Conservation (phyloP, 2,329 filamentous ascomycete species). For the Ampelomyces quisqualis region DNA sequence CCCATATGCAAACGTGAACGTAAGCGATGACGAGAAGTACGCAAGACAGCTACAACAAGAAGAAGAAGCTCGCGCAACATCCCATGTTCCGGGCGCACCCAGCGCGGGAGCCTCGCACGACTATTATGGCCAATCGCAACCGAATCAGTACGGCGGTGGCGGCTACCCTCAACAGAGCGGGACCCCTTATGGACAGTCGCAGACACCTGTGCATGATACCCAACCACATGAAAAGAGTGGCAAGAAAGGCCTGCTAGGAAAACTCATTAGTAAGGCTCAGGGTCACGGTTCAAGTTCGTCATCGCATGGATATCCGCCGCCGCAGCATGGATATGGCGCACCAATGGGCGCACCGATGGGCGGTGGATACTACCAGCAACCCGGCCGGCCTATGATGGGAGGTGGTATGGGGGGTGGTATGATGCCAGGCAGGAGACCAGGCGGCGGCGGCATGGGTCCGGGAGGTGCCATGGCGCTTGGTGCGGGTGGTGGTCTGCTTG, state of each 20-base stretch:
- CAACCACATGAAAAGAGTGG: constrained; percentile 30
- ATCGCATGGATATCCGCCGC: constrained; percentile 39
- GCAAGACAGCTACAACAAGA: constrained; percentile 80
- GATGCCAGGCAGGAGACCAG: constrained; percentile 19
- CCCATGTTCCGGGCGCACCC: constrained; percentile 35
- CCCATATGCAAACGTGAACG: constrained; percentile 56
- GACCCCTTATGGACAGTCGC: constrained; percentile 12
- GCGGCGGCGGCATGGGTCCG: constrained; percentile 61
- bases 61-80: constrained; percentile 64
- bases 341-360: constrained; percentile 18
- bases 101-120: constrained; percentile 48
- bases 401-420: constrained; percentile 46
- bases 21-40: constrained; percentile 69
- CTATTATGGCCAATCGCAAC: constrained; percentile 47
- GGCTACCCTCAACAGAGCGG: constrained; percentile 31
- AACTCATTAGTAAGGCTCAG: constrained; percentile 52
- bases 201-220: constrained; percentile 7
- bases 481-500: constrained; percentile 76
- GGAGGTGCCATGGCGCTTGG: constrained; percentile 75
- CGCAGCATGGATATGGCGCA: constrained; percentile 26
- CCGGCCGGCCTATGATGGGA: constrained; percentile 33
- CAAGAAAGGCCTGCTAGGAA: constrained; percentile 53
- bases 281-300: constrained; percentile 41
- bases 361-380: constrained; percentile 40
- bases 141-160: constrained; percentile 16